These are phyloP conservation scores for Laburnicola sp. DNA, from an alignment of 2,329 filamentous ascomycete genomes.

Conservation along the genomic window DNA sequence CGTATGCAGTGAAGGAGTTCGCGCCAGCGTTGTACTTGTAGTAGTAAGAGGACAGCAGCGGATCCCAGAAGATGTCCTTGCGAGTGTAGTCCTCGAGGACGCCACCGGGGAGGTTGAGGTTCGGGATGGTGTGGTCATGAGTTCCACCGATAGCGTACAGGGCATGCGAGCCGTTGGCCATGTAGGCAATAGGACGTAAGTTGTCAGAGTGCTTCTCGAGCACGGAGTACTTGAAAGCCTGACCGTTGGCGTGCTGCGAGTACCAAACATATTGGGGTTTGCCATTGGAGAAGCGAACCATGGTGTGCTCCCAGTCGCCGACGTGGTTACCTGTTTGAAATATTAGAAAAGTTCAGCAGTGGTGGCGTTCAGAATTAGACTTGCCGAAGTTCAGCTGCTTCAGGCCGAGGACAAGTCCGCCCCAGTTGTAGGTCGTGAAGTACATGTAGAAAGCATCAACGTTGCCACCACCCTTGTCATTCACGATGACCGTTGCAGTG, in stretches of 20 bases:
- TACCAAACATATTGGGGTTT: slow-evolving; percentile 62
- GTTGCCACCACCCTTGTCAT: slow-evolving; percentile 57
- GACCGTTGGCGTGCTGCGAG: slow-evolving; percentile 63
- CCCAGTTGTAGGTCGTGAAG: slow-evolving; percentile 62
- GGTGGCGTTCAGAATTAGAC: neutral
- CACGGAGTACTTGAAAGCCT: slow-evolving; percentile 63
- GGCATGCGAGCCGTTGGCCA: slow-evolving; percentile 64
- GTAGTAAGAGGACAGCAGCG: slow-evolving; percentile 57
- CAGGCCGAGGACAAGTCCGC: slow-evolving; percentile 53
- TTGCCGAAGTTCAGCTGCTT: slow-evolving; percentile 50
- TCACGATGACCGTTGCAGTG: slow-evolving; percentile 59
- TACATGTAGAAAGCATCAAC: slow-evolving; percentile 67
- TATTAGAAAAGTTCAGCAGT: neutral
- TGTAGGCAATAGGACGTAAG: slow-evolving; percentile 60
- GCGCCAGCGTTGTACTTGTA: slow-evolving; percentile 56
- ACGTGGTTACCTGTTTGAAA: slow-evolving; percentile 57
- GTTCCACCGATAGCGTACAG: slow-evolving; percentile 63
- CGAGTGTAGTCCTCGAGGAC: slow-evolving; percentile 59
- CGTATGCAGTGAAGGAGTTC: slow-evolving; percentile 54
- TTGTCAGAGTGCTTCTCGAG: slow-evolving; percentile 55
- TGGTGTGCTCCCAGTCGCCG: slow-evolving; percentile 69
- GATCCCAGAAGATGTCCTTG: slow-evolving; percentile 63
- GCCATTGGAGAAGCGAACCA: slow-evolving; percentile 65
- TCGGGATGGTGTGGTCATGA: slow-evolving; percentile 67
- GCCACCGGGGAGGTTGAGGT: slow-evolving; percentile 59